phyloP scores from a whole-genome alignment of 768 basidiomycete genomes.

The Tephrocybe sp. region DNA sequence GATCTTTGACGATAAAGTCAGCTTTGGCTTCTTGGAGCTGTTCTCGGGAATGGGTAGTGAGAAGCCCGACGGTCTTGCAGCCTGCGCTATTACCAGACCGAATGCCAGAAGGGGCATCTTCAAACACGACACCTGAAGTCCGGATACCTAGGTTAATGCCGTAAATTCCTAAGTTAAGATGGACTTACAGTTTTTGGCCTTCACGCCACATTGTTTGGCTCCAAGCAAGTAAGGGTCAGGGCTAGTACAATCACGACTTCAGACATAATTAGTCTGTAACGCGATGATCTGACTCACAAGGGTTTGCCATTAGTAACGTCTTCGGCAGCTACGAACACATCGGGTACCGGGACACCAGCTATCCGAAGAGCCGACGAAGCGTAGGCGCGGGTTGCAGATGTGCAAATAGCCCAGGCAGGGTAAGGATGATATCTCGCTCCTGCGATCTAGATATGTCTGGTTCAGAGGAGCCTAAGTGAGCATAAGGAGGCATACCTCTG shows the following conservation, averaged over 20 bases:
- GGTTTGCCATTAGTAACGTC: constrained; percentile 86
- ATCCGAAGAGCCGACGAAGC: constrained; percentile 69
- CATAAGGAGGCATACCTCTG: constrained; percentile 42
- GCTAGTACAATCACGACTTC: constrained; percentile 28
- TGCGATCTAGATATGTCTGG: constrained; percentile 31
- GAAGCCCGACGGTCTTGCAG: constrained; percentile 77
- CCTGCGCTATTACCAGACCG: constrained; percentile 80
- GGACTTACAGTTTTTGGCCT: constrained; percentile 58
- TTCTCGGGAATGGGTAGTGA: constrained; percentile 76
- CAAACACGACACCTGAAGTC: constrained; percentile 73
- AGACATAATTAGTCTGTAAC: constrained; percentile 2
- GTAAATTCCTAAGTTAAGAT: background rate
- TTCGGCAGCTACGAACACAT: constrained; percentile 80
- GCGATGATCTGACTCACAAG: constrained; percentile 34
- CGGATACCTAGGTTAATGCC: constrained; percentile 7
- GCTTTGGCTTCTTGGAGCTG: constrained; percentile 65
- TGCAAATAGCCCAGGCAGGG: constrained; percentile 86
- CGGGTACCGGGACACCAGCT: constrained; percentile 67
- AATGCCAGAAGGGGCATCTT: constrained; percentile 90
- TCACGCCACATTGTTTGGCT: constrained; percentile 66
- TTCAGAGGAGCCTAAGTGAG: background rate
- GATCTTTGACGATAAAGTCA: constrained; percentile 69
- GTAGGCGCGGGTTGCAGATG: constrained; percentile 78
- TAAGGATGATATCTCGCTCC: constrained; percentile 42
- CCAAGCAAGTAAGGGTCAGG: constrained; percentile 93